Percentiles rank a stretch among this genome's conserved stretches.
phyloP scores from a whole-genome alignment of 2,329 filamentous ascomycete genomes.

The Pseudogymnoascus sp. region DNA sequence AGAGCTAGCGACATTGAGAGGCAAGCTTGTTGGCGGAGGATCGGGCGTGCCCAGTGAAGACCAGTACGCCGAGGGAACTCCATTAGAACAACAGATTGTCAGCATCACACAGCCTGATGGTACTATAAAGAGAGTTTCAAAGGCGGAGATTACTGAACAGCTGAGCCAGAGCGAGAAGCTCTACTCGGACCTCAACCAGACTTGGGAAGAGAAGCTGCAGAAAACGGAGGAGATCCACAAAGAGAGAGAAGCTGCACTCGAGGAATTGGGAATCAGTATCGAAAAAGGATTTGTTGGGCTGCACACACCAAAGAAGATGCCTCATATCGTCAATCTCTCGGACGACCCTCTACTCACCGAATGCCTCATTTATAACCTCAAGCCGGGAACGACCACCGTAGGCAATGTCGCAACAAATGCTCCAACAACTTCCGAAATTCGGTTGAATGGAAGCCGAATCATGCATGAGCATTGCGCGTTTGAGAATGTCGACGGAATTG shows the following conservation, averaged over 20 bases:
- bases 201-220: constrained; percentile 91
- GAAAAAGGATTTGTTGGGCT: constrained; percentile 96
- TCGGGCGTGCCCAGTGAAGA: constrained; percentile 58
- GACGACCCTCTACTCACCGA: constrained; percentile 88
- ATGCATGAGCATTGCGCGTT: constrained; percentile 88
- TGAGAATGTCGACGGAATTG: constrained; percentile 83
- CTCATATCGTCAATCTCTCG: constrained; percentile 96
- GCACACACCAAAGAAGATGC: constrained; percentile 97
- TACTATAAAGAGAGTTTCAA: constrained; percentile 86
- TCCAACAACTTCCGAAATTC: constrained; percentile 71
- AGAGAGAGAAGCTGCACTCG: constrained; percentile 85
- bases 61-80: constrained; percentile 85
- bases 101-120: constrained; percentile 85
- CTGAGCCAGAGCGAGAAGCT: constrained; percentile 94
- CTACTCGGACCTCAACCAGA: constrained; percentile 91
- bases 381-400: constrained; percentile 87
- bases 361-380: constrained; percentile 95
- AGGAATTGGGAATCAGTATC: constrained; percentile 96
- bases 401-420: constrained; percentile 84
- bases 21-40: constrained; percentile 62
- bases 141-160: constrained; percentile 96
- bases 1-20: constrained; percentile 74
- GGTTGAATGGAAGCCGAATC: constrained; percentile 88
- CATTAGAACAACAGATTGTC: constrained; percentile 90
- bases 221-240: constrained; percentile 98